Evolutionary conservation across 495 filamentous ascomycete species (phyloP).

Genomic region (Delitschia confertaspora): DNA sequence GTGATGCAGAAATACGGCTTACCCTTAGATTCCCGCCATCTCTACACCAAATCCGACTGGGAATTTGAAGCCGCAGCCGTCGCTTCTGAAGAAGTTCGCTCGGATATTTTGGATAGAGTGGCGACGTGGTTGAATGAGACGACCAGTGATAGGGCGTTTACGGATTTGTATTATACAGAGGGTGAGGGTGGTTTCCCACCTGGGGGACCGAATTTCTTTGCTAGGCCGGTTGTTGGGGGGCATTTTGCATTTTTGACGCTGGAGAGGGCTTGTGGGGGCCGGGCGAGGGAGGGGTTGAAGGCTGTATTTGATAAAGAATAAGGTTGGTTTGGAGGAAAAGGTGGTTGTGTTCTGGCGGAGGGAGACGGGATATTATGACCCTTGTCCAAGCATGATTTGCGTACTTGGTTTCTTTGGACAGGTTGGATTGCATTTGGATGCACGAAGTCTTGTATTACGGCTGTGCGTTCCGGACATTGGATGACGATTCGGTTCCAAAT

Average conservation of each 20-base stretch:
- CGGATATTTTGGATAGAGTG: constrained; percentile 31
- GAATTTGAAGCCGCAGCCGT: constrained; percentile 38
- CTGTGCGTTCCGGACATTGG: no score
- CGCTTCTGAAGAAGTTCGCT: constrained; percentile 26
- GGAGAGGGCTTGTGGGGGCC: constrained; percentile 35
- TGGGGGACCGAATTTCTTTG: constrained; percentile 34
- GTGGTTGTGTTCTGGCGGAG: no score
- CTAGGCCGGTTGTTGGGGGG: constrained; percentile 37
- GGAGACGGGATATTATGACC: no score
- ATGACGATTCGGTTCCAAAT: no score
- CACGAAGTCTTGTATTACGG: no score
- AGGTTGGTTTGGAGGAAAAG: not conserved
- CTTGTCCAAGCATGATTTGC: no score
- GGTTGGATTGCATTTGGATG: no score
- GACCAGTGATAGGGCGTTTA: constrained; percentile 34
- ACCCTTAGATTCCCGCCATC: constrained; percentile 38
- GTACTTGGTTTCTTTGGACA: no score
- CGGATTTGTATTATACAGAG: constrained; percentile 38
- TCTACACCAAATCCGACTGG: constrained; percentile 41
- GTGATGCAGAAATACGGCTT: constrained; percentile 39
- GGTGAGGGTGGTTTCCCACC: constrained; percentile 35
- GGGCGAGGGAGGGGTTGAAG: constrained; percentile 7
- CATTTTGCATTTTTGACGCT: constrained; percentile 38
- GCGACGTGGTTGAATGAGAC: constrained; percentile 39
- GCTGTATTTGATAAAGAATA: not conserved